Base-by-base conservation (phyloP, 768 basidiomycete genomes). In the Xerocomus brunneocitrinus region DNA sequence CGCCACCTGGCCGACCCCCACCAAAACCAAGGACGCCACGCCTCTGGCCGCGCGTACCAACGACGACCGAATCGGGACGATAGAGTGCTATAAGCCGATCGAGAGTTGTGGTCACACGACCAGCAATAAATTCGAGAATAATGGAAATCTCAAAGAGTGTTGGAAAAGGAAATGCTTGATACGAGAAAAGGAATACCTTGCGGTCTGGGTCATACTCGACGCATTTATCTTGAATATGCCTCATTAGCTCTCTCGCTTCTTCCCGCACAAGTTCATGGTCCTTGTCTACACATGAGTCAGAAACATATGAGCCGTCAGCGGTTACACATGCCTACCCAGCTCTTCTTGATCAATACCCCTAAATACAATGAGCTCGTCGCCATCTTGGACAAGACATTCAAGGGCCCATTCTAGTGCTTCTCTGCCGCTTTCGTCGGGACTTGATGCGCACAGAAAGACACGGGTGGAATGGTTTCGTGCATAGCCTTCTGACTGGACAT, bases 361-460 rank as follows among this genome's bases (percentile, higher is more conserved):
- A 53, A 91, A 89, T 8, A 98, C 87, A 52, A 99, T 84, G 22
- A 98, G 73, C 71, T 98, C 95, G 66, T 98, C 95, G 2, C 91
- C 90, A 52, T 91, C 88, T 68, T 90, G 87, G 8, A 87, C 83
- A 10, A 99, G 77, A 32, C 80, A 78, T 61, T 91, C 89, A 28
- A 98, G 77, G n/a, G 83, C 77, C 95, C 95, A 99, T 52, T 97
- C 91, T 8, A 98, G 74, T 0, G 95, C 95, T 62, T 93, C 84
- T 6, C 77, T 71, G 0, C 95, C 95, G 54, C 87, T 90, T 71
- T 95, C 94, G 61, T 97, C 94, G 0, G 85, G 76, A 41, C 89
- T 90, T 1, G 91, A 79, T 0, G 95, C 95, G 54, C 93, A 95
- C 1, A 97, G 77, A 69, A 92, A 98, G 1, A 90, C 90, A 0